These are phyloP conservation scores for Alternaria alternata DNA, from an alignment of 2,329 filamentous ascomycete genomes.

Conservation along the genomic window DNA sequence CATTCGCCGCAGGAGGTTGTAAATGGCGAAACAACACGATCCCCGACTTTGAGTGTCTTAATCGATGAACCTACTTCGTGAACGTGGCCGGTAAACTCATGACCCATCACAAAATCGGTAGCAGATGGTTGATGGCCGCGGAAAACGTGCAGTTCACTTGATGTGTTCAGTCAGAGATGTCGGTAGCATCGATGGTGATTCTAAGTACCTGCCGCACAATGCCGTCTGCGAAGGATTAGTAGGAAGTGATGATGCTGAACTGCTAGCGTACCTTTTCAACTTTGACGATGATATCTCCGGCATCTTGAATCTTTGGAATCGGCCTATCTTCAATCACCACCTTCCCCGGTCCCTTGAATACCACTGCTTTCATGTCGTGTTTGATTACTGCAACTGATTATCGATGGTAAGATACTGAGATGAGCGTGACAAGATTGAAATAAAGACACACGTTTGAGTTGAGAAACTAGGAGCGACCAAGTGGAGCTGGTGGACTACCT, in stretches of 20 bases:
- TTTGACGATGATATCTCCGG: conserved; percentile 81
- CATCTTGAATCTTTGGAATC: conserved; percentile 74
- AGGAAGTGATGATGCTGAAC: background rate
- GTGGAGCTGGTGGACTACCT: conserved; percentile 17
- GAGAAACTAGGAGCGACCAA: background rate
- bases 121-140: conserved; percentile 78
- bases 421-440: background rate
- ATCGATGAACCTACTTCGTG: conserved; percentile 73
- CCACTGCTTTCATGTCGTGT: conserved; percentile 80
- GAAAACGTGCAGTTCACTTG: conserved; percentile 84
- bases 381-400: conserved; percentile 23
- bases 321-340: conserved; percentile 81
- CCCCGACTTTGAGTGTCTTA: conserved; percentile 73
- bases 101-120: conserved; percentile 75
- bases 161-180: conserved; percentile 12
- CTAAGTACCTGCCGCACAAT: conserved; percentile 80
- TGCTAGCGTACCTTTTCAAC: conserved; percentile 65
- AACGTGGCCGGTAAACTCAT: conserved; percentile 85
- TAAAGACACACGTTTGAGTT: background rate
- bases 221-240: conserved; percentile 62
- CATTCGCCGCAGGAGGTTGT: conserved; percentile 70
- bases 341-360: conserved; percentile 81
- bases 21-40: conserved; percentile 83
- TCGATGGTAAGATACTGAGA: background rate
- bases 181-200: background rate